Base-by-base conservation (phyloP, 2,329 filamentous ascomycete genomes). In the Trichoderma sp. region DNA sequence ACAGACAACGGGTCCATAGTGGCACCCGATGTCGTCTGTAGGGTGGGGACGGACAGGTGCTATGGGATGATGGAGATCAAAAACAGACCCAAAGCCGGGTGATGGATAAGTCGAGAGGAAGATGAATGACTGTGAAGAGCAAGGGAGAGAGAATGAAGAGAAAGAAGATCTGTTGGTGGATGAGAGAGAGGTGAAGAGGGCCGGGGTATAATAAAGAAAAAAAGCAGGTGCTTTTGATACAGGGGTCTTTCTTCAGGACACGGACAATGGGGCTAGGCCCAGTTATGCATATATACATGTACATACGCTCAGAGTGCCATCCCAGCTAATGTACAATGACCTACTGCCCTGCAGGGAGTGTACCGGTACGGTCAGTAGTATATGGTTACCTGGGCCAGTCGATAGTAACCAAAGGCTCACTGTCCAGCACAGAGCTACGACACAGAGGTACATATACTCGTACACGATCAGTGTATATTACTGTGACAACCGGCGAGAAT, bases 181-280 rank as follows among this genome's bases (percentile, higher is more conserved):
- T 21, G 18, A 4, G 60, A 21, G 8, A 28, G 32, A 51, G 7
- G 49, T 24, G 28, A 21, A 49, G 39, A 51, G 59, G 34, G 59
- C 56, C 55, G 26, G 54, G 21, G 56, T 18, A 34, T 59, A 24
- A 43, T 26, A 34, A 28, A 24, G 26, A 28, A 28, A 37, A 56
- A 58, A 58, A 43, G 63, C 34, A 66, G 52, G 37, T 55, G 64
- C 54, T 37, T 49, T 49, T 68, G 32, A 24, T 32, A 68, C 32
- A 60, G 24, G 56, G 65, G 26, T 46, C 59, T 68, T 60, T 68
- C 58, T 63, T 63, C 66, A 68, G 59, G 65, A 67, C 58, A 61
- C 58, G 66, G 66, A 56, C 58, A 43, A 66, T 63, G 66, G 66
- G 66, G 56, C 28, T 46, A 7, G 60, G 39, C 39, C 28, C 37